Base-by-base conservation (phyloP, 2,329 filamentous ascomycete species). In the Ambrosiella beaveri region DNA sequence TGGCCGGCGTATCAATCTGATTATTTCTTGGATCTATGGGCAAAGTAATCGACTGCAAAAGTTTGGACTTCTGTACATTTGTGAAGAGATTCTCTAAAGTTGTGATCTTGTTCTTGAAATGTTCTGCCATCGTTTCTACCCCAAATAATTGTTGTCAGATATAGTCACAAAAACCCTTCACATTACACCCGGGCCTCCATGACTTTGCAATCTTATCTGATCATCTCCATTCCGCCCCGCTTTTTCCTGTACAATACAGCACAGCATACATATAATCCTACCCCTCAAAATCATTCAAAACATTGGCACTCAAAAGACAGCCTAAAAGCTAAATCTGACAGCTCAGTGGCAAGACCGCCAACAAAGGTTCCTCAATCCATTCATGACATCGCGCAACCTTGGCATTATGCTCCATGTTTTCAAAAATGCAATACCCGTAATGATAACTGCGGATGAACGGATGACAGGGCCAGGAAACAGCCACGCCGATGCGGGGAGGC, bases 151-250 rank as follows among this genome's bases (percentile, higher is more conserved):
- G 27, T 27, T 27, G 27, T 27, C 27, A 27, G 27, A 27, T 27
- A 27, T 4, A 15, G 52, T 15, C 38, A 37, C 11, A 40, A 37
- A 40, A 27, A 1, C 36, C 12, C 15, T 27, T 12, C 47, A 27
- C 17, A 15, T 27, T 27, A 27, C 27, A 27, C 27, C 27, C 27
- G 27, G 5, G 27, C 27, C 27, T 4, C 27, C 27, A 27, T 27
- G 27, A 27, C 27, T 4, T 27, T 27, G 27, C 17, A 54, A 57
- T 57, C 58, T 60, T 60, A 60, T 60, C 58, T 56, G 58, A 60
- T 60, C 58, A 47, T 57, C 45, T 53, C 27, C 39, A 11, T 49
- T 37, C 8, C 15, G 57, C 51, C 57, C 44, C 50, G 19, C 19
- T 47, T 58, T 38, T 54, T 58, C 57, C 41, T 11, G 47, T 36